Conservation (phyloP, 257 asterid species). For the Apocynum venetum region DNA sequence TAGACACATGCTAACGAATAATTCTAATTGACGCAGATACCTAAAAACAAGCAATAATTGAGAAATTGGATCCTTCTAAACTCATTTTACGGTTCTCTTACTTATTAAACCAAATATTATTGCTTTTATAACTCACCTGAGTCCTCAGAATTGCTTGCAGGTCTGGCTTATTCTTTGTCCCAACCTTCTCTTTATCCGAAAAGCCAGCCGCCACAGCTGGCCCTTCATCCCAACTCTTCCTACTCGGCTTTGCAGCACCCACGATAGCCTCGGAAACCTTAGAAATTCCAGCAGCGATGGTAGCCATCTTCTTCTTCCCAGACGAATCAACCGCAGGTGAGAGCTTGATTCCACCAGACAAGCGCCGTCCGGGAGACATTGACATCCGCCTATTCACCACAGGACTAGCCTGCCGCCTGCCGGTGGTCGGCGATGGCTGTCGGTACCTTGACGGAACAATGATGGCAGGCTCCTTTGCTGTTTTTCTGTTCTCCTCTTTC, state of each 20-base stretch:
- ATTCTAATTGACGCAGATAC: not conserved
- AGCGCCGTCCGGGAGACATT: conserved; percentile 72
- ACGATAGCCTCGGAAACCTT: conserved; percentile 69
- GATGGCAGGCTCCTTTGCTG: conserved; percentile 71
- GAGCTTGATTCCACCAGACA: conserved; percentile 70
- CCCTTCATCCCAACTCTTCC: conserved; percentile 94
- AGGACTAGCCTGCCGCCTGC: conserved; percentile 77
- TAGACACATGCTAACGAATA: not conserved
- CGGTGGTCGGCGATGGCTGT: conserved; percentile 79
- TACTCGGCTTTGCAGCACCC: conserved; percentile 48
- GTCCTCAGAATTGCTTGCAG: conserved; percentile 88
- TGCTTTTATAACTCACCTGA: conserved; percentile 45
- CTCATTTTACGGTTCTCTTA: not conserved
- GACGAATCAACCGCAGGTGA: conserved; percentile 64
- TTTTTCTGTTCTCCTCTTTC: conserved; percentile 75
- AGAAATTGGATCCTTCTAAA: not conserved
- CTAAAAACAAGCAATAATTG: not conserved
- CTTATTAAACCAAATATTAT: not conserved
- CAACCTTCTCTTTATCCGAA: conserved; percentile 51
- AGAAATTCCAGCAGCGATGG: conserved; percentile 65
- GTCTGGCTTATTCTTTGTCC: conserved; percentile 51
- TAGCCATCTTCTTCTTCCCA: conserved; percentile 71
- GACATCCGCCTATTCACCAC: conserved; percentile 72
- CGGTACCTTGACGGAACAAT: conserved; percentile 91
- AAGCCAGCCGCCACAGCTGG: conserved; percentile 39